Conservation (phyloP, 345 rosid species). For the Syzygium oleosum region DNA sequence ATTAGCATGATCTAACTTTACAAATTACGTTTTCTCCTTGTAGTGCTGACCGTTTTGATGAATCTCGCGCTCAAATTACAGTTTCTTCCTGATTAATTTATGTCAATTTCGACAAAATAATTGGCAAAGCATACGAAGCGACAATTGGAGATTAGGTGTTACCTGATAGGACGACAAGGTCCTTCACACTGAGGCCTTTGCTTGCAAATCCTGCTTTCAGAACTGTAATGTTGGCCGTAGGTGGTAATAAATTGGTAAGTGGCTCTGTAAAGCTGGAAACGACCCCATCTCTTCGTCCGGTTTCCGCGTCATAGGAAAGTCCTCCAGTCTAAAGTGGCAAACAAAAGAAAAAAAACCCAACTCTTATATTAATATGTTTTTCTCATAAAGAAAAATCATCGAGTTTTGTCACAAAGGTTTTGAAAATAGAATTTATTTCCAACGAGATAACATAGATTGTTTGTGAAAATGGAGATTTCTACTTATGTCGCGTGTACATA, state of each 20-base stretch:
- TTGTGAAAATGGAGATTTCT: not conserved
- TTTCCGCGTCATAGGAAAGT: slow-evolving; percentile 35
- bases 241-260: slow-evolving; percentile 19
- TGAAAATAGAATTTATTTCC: not conserved
- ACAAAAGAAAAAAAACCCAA: not conserved
- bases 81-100: not conserved
- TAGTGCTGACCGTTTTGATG: not conserved
- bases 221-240: slow-evolving; percentile 21
- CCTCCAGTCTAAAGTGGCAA: slow-evolving; percentile 20
- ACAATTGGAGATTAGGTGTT: not conserved
- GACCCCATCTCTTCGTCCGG: slow-evolving; percentile 60
- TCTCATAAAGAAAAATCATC: not conserved
- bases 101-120: not conserved
- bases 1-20: not conserved
- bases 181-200: slow-evolving; percentile 37
- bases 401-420: not conserved
- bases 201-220: slow-evolving; percentile 17
- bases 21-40: not conserved
- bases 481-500: not conserved
- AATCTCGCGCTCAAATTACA: not conserved
- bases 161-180: slow-evolving; percentile 58
- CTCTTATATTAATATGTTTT: not conserved
- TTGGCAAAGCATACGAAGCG: not conserved
- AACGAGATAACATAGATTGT: not conserved
- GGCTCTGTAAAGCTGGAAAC: slow-evolving; percentile 27